Conservation (phyloP, 2,329 filamentous ascomycete genomes). For the Pyricularia sp. region DNA sequence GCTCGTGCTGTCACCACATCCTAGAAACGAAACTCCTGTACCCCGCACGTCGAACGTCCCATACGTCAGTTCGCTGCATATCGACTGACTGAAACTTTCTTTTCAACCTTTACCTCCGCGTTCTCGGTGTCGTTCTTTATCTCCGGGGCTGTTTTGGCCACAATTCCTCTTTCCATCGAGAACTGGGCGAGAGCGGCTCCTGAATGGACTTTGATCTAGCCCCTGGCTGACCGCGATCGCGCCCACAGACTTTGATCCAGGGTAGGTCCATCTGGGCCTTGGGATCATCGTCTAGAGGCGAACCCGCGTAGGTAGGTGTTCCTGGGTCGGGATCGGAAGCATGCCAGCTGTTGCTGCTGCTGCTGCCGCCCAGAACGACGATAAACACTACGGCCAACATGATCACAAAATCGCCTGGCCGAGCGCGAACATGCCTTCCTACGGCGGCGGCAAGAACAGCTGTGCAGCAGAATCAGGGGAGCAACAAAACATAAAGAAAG, state of each 20-base stretch:
- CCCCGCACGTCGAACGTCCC: conserved; percentile 1
- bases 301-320: conserved; percentile 4
- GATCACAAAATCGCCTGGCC: conserved; percentile 29
- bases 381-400: conserved; percentile 20
- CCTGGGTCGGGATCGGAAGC: conserved; percentile 19
- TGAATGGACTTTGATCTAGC: conserved; percentile 2
- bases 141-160: not conserved
- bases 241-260: not conserved
- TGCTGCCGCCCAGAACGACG: conserved; percentile 19
- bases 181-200: conserved; percentile 1
- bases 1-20: not conserved
- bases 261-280: not conserved
- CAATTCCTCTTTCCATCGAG: not conserved
- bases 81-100: not conserved
- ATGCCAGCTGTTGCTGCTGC: conserved; percentile 19
- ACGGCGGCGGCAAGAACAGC: conserved; percentile 13
- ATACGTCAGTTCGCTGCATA: not conserved
- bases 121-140: not conserved
- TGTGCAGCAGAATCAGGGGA: conserved; percentile 12
- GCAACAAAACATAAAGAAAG: conserved; percentile 3
- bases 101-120: not conserved
- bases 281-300: conserved; percentile 1
- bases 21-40: not conserved
- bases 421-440: conserved; percentile 31
- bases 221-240: conserved; percentile 5